Conservation (phyloP, 2,329 filamentous ascomycete species). For the Ciborinia camelliae region DNA sequence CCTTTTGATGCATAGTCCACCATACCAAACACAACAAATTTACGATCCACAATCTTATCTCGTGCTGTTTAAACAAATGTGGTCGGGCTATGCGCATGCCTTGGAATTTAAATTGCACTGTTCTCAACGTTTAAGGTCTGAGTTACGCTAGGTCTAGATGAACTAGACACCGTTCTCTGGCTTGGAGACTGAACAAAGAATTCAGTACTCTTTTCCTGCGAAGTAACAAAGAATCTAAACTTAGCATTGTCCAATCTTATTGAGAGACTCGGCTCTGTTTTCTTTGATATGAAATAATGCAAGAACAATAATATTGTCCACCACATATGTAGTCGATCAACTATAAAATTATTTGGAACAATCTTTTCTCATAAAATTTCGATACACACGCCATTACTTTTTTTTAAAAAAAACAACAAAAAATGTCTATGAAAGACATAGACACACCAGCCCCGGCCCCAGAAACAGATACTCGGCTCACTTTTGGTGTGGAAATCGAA, state of each 20-base stretch:
- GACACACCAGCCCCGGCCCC: not conserved
- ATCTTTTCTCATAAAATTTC: rapidly evolving
- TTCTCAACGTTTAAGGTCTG: too few relatives aligned
- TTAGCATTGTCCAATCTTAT: too few relatives aligned
- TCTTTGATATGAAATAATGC: not conserved
- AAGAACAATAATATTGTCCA: not conserved
- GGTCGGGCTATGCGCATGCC: too few relatives aligned
- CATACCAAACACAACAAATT: too few relatives aligned
- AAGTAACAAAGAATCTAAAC: not conserved
- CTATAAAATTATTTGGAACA: too few relatives aligned
- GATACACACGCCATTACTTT: not conserved
- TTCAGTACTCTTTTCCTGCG: not conserved
- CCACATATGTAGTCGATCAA: not conserved
- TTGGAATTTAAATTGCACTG: too few relatives aligned
- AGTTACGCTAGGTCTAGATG: too few relatives aligned
- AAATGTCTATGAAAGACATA: too few relatives aligned
- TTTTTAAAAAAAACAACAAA: too few relatives aligned
- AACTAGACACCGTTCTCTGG: not conserved
- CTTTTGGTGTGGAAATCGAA: conserved; percentile 14
- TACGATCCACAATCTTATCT: too few relatives aligned
- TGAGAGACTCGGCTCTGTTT: not conserved
- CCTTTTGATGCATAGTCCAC: too few relatives aligned
- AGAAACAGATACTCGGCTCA: not conserved
- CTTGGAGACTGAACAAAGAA: not conserved
- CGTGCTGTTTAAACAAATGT: too few relatives aligned